Base-by-base conservation (phyloP, 2,329 filamentous ascomycete genomes). In the Sporothrix mexicana region DNA sequence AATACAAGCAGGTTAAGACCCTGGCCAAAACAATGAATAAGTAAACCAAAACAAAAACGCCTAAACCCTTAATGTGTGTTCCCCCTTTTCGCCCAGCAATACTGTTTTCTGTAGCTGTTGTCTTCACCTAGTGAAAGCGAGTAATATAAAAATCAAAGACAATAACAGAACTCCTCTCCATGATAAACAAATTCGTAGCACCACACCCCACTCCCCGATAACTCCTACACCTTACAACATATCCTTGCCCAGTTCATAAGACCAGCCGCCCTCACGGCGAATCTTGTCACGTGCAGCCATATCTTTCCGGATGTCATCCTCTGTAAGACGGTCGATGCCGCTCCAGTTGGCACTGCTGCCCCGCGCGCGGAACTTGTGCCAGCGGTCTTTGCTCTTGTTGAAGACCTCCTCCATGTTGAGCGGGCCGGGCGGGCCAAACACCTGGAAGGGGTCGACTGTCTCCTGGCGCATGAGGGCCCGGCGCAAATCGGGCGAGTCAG, bases 391-490 rank as follows among this genome's bases (percentile, higher is more conserved):
- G 81, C 92, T 95, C 81, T 94, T 93, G 82, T 88, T 92, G 83
- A 99, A 99, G 45, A 98, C 94, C 80, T 98, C 95, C 78, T 99
- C 97, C 91, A 99, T 96, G 78, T 94, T 93, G 76, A 99, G 86
- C 13, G 94, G 93, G 12, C 88, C 91, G 30, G 97, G 94, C 0
- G 93, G 93, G 0, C 96, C 96, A 79, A 99, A 99, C 70, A 99
- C 93, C 51, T 88, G 85, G 78, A 93, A 89, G 0, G 94, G 93
- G 78, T 99, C 94, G 77, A 96, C 87, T 10, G 90, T 88, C 81
- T 99, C 95, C 80, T 99, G 97, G 68, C 90, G 86, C 73, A 91
- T 88, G 36, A 99, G 88, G 72, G 93, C 88, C 70, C 88, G 86
- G 20, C 91, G 89, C 62, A 99, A 88, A 75, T 93, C 92, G 12